Base-by-base conservation (phyloP, 2,329 filamentous ascomycete genomes). In the Periconia sp. region DNA sequence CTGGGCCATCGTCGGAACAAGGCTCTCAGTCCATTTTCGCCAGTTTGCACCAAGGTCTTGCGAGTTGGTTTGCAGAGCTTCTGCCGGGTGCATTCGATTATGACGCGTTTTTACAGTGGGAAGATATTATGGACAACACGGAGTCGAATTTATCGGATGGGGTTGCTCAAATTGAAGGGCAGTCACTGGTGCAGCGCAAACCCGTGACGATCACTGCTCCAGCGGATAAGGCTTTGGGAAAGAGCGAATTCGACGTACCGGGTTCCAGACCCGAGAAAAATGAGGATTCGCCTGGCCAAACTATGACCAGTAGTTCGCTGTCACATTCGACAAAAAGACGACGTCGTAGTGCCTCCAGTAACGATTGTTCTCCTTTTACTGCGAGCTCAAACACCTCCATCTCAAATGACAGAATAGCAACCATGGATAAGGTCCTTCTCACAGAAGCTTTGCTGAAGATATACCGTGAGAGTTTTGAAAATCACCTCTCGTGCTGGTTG, bases 381-480 rank as follows among this genome's bases (percentile, higher is more conserved):
- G 58, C 57, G 52, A 63, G 53, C 44, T 57, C 62, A 52, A 44
- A 60, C 14, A 51, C 62, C 49, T 63, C 62, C 17, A 56, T 65
- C 44, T 54, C 47, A 27, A 61, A 67, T 55, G 63, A 70, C 47
- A 62, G 75, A 17, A 60, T 73, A 3, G 66, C 62, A 18, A 63
- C 70, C 37, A 70, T 64, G 45, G 74, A 73, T 48, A 75, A 70
- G 30, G 66, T 65, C 7, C 65, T 77, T 23, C 74, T 82, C 51
- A 76, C 75, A 1, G 71, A 77, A 41, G 75, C 68, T 14, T 67
- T 82, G 17, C 65, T 82, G 47, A 74, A 74, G 43, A 77, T 83
- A 33, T 83, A 83, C 60, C 81, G 82, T 57, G 80, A 83, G 56
- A 81, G 79, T 30, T 72, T 82, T 57, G 81, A 83, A 57, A 78